A percentile compares a stretch with the other conserved stretches of the same genome.
These are phyloP conservation scores for Lentinula novae-zelandiae DNA, from an alignment of 1,284 basidiomycete genomes.

Conservation along the genomic window DNA sequence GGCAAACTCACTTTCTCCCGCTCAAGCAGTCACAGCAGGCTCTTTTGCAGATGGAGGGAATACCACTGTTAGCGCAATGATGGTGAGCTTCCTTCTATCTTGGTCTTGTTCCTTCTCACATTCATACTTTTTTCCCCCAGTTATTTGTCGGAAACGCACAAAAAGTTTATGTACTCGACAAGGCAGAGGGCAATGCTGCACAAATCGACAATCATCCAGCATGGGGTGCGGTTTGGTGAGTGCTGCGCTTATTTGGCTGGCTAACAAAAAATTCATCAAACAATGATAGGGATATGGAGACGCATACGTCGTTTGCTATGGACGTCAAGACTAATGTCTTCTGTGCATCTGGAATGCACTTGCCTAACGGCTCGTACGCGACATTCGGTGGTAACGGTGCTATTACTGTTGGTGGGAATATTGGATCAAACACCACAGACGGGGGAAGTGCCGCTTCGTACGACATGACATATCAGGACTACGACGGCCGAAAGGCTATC, in stretches of 20 bases:
- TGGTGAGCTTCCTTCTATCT: slow-evolving; percentile 21
- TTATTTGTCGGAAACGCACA: slow-evolving; percentile 52
- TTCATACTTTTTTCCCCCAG: slow-evolving; percentile 26
- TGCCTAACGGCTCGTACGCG: slow-evolving; percentile 60
- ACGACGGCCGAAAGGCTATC: slow-evolving; percentile 63
- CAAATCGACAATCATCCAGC: slow-evolving; percentile 52
- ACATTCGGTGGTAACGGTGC: slow-evolving; percentile 78
- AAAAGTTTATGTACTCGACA: slow-evolving; percentile 57
- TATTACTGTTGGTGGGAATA: slow-evolving; percentile 69
- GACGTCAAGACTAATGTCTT: slow-evolving; percentile 80
- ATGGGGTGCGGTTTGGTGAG: slow-evolving; percentile 49
- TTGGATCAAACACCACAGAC: slow-evolving; percentile 41
- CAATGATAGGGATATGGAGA: slow-evolving; percentile 43
- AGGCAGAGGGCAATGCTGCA: slow-evolving; percentile 59
- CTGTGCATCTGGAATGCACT: slow-evolving; percentile 74
- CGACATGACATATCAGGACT: slow-evolving; percentile 62
- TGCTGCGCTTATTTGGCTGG: slow-evolving; percentile 24
- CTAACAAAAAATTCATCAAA: background rate
- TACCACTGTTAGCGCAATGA: slow-evolving; percentile 24
- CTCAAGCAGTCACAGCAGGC: slow-evolving; percentile 18
- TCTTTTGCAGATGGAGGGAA: slow-evolving; percentile 21
- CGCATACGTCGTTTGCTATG: slow-evolving; percentile 54
- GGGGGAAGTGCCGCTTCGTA: slow-evolving; percentile 27
- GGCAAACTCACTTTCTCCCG: slow-evolving; percentile 25
- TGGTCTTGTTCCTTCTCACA: background rate